Percentiles rank a stretch among this genome's conserved stretches.
Conservation (phyloP, 1,284 basidiomycete species). For the Cryptococcus wingfieldii region DNA sequence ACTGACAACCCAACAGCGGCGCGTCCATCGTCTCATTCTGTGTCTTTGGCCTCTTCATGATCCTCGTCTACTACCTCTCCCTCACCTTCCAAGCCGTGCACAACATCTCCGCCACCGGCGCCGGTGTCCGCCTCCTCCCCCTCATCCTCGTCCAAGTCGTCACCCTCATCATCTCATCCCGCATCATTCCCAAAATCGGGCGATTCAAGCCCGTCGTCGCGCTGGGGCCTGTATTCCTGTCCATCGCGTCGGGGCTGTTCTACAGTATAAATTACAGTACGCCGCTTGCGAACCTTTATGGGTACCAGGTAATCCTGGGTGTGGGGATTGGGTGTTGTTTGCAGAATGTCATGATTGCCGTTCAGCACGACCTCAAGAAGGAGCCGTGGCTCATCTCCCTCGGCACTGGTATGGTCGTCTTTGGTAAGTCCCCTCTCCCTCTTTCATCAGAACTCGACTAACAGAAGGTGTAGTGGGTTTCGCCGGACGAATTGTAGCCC, state of each 20-base stretch:
- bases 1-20: slow-evolving; percentile 17
- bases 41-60: slow-evolving; percentile 44
- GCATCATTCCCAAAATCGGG: slow-evolving; percentile 39
- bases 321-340: slow-evolving; percentile 41
- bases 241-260: slow-evolving; percentile 38
- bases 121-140: slow-evolving; percentile 44
- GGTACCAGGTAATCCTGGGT: slow-evolving; percentile 42
- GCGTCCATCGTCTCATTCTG: slow-evolving; percentile 27
- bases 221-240: slow-evolving; percentile 36
- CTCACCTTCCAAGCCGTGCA: slow-evolving; percentile 42
- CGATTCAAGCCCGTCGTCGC: slow-evolving; percentile 44
- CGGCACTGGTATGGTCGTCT: slow-evolving; percentile 35
- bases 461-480: slow-evolving; percentile 29
- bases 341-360: slow-evolving; percentile 43
- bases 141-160: slow-evolving; percentile 45
- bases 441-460: neutral
- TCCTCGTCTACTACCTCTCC: slow-evolving; percentile 41
- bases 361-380: slow-evolving; percentile 41
- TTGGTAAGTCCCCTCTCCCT: slow-evolving; percentile 19
- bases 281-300: slow-evolving; percentile 32
- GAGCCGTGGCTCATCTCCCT: slow-evolving; percentile 41
- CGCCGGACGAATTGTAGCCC: slow-evolving; percentile 42
- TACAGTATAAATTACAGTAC: slow-evolving; percentile 36
- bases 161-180: slow-evolving; percentile 37
- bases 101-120: slow-evolving; percentile 41